Conservation (phyloP, 495 filamentous ascomycete genomes). For the Sordaria brevicollis region DNA sequence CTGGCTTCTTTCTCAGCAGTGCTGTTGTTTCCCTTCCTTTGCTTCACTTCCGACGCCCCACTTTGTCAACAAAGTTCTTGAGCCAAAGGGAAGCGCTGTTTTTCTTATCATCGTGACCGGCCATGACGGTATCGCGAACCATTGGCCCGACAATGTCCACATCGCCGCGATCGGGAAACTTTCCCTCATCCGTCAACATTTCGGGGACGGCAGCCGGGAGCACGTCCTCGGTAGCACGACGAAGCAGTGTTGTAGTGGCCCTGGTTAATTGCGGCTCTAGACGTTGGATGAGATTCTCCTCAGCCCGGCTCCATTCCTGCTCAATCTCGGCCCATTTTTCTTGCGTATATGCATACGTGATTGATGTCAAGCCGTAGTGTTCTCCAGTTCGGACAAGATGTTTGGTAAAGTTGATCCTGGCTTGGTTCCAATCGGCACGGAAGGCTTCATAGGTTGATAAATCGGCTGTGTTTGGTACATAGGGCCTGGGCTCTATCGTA, state of each 20-base stretch:
- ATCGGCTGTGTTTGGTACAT: slow-evolving; percentile 49
- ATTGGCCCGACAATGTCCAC: slow-evolving; percentile 91
- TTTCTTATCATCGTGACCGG: slow-evolving; percentile 26
- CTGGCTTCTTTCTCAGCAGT: not conserved
- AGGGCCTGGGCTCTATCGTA: slow-evolving; percentile 74
- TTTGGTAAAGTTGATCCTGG: slow-evolving; percentile 69
- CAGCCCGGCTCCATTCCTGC: slow-evolving; percentile 52
- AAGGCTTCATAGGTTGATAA: slow-evolving; percentile 54
- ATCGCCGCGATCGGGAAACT: slow-evolving; percentile 80
- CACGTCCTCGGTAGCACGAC: slow-evolving; percentile 27
- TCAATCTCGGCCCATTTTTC: slow-evolving; percentile 79
- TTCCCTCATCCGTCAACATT: slow-evolving; percentile 55
- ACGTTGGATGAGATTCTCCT: slow-evolving; percentile 46
- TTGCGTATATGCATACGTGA: slow-evolving; percentile 70
- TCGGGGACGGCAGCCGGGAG: slow-evolving; percentile 33
- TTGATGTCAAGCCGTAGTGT: slow-evolving; percentile 76
- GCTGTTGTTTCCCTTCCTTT: not conserved
- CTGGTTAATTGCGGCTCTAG: slow-evolving; percentile 24
- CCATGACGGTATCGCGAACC: slow-evolving; percentile 50
- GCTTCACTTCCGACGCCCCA: slow-evolving; percentile 28
- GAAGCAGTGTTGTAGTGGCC: slow-evolving; percentile 1
- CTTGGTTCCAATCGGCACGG: slow-evolving; percentile 69
- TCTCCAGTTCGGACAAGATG: slow-evolving; percentile 77
- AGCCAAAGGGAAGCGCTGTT: slow-evolving; percentile 30
- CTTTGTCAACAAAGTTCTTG: slow-evolving; percentile 34